Percentiles rank a stretch among this genome's conserved stretches.
Conservation (phyloP, 1,284 basidiomycete genomes). For the Tilletia horrida region DNA sequence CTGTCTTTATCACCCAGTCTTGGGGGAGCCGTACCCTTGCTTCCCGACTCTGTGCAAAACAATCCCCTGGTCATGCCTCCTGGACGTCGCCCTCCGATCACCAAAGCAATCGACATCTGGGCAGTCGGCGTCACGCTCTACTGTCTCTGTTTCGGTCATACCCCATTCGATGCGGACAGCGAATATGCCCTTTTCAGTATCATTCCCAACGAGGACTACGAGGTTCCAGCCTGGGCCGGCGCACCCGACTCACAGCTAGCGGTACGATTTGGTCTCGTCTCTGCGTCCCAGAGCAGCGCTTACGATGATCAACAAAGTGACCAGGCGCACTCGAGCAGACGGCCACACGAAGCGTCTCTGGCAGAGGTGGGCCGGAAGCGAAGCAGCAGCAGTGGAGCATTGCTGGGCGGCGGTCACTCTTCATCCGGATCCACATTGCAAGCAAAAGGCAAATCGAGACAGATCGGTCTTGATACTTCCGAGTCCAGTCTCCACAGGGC, state of each 20-base stretch:
- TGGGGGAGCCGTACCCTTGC: background rate
- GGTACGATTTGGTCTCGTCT: slow-evolving; percentile 53
- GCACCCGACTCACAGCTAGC: slow-evolving; percentile 59
- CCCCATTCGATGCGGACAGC: slow-evolving; percentile 67
- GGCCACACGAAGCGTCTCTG: background rate
- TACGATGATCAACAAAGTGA: slow-evolving; percentile 33
- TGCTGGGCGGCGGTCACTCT: background rate
- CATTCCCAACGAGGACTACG: slow-evolving; percentile 77
- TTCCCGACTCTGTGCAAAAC: background rate
- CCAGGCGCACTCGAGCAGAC: slow-evolving; percentile 57
- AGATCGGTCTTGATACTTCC: slow-evolving; percentile 35
- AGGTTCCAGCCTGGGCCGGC: slow-evolving; percentile 71
- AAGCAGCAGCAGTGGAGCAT: slow-evolving; percentile 11
- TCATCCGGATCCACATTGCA: slow-evolving; percentile 3
- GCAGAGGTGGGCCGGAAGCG: background rate
- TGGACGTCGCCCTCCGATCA: slow-evolving; percentile 60
- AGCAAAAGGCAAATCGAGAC: slow-evolving; percentile 8
- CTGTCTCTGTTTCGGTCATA: slow-evolving; percentile 82
- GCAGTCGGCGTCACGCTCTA: slow-evolving; percentile 96
- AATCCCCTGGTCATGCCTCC: slow-evolving; percentile 9
- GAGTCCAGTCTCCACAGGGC: background rate
- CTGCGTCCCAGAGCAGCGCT: background rate
- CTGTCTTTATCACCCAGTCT: background rate
- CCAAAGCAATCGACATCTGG: slow-evolving; percentile 98
- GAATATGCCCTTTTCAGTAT: slow-evolving; percentile 81